Percentiles rank a stretch among this genome's conserved stretches.
Conservation (phyloP, 2,329 filamentous ascomycete genomes). For the Cladophialophora bantiana region DNA sequence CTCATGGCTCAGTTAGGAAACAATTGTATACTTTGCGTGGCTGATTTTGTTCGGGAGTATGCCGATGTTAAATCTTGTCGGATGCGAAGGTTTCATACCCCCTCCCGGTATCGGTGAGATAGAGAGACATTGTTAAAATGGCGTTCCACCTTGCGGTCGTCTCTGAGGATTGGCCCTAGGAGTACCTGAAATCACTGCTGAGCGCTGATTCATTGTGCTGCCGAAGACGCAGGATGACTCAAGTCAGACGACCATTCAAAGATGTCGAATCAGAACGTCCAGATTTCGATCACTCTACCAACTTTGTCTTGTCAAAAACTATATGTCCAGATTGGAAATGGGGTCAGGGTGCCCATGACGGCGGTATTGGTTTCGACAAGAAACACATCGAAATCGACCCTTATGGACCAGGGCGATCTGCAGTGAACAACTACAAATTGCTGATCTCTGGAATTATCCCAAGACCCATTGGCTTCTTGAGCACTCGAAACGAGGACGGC, state of each 20-base stretch:
- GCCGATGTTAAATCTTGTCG: too few species aligned
- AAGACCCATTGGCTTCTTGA: constrained; percentile 74
- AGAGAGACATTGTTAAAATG: too few species aligned
- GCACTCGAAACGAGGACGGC: constrained; percentile 67
- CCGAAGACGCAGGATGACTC: neutral
- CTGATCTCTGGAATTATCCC: constrained; percentile 83
- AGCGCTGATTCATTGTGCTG: too few species aligned
- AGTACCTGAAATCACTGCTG: too few species aligned
- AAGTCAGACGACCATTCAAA: constrained; percentile 8
- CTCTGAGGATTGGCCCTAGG: too few species aligned
- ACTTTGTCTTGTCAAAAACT: neutral
- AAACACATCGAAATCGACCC: constrained; percentile 55
- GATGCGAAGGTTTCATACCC: too few species aligned
- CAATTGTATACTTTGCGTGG: too few species aligned
- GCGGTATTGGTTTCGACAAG: neutral
- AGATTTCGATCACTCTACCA: neutral
- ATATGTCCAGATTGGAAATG: constrained; percentile 2
- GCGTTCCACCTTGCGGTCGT: too few species aligned
- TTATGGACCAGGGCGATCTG: constrained; percentile 73
- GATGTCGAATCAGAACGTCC: constrained; percentile 2
- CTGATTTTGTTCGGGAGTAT: too few species aligned
- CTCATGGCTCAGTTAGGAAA: too few species aligned
- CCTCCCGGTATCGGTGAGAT: too few species aligned
- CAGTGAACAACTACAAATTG: constrained; percentile 85
- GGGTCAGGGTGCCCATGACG: neutral